phyloP scores from a whole-genome alignment of 495 filamentous ascomycete species.

The Aspergillus asperescens region DNA sequence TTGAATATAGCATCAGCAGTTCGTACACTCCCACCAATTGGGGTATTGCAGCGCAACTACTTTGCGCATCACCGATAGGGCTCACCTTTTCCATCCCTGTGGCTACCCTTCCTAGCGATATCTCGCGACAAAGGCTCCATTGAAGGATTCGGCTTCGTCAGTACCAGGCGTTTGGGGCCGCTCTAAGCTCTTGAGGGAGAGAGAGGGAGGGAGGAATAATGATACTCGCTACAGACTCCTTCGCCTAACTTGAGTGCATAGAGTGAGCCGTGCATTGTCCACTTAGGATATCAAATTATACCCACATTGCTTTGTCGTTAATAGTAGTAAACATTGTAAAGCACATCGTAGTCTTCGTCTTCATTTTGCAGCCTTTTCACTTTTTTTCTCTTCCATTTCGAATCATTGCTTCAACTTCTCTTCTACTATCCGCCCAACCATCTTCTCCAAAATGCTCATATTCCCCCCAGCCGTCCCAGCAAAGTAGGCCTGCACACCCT shows the following conservation, averaged over 20 bases:
- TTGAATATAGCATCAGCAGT: neutral
- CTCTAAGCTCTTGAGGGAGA: neutral
- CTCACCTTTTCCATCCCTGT: neutral
- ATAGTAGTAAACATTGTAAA: neutral
- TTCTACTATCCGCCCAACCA: conserved; percentile 75
- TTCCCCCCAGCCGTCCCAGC: conserved; percentile 47
- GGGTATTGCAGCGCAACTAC: neutral
- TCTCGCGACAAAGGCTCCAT: neutral
- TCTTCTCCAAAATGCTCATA: conserved; percentile 70
- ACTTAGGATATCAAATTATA: conserved; percentile 8
- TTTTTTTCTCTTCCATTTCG: neutral
- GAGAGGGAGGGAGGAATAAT: too few relatives aligned
- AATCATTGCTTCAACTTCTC: conserved; percentile 52
- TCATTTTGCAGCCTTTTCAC: neutral
- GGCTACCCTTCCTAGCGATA: neutral
- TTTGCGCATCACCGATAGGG: neutral
- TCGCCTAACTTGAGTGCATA: neutral
- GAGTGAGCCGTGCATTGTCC: neutral
- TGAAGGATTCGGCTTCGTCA: neutral
- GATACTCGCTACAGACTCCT: neutral
- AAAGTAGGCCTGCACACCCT: conserved; percentile 64
- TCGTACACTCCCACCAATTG: neutral
- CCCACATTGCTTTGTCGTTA: neutral
- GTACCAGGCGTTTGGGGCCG: neutral
- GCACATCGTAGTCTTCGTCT: neutral